A percentile compares a stretch with the other conserved stretches of the same genome.
phyloP scores from a whole-genome alignment of 2,329 filamentous ascomycete species.

The Triangularia setosa region DNA sequence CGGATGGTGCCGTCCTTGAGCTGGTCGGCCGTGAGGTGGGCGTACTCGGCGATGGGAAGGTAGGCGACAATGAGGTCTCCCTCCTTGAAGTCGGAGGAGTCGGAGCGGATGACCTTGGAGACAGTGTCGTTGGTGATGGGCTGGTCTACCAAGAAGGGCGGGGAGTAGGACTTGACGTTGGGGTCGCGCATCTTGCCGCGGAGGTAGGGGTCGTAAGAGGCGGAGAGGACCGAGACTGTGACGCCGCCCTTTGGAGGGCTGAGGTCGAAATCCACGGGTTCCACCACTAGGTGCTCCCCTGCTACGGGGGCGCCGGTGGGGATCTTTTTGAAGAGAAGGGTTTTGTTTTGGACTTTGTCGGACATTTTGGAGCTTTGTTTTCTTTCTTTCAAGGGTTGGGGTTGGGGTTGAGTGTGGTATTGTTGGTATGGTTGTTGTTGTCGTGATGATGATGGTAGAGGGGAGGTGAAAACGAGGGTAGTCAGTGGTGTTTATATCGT shows the following conservation, averaged over 20 bases:
- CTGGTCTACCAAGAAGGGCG: slow-evolving; percentile 57
- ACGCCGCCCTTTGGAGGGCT: slow-evolving; percentile 63
- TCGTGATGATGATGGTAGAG: background rate
- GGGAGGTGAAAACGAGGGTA: background rate
- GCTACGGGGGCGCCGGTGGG: slow-evolving; percentile 64
- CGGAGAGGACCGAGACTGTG: slow-evolving; percentile 65
- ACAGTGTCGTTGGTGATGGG: slow-evolving; percentile 63
- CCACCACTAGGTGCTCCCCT: slow-evolving; percentile 66
- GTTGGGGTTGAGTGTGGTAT: background rate
- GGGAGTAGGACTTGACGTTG: slow-evolving; percentile 61
- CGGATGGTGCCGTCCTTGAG: slow-evolving; percentile 39
- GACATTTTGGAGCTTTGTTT: background rate
- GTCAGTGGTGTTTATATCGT: background rate
- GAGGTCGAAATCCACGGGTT: slow-evolving; percentile 64
- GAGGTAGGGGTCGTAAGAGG: slow-evolving; percentile 81
- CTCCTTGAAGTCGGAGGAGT: slow-evolving; percentile 53
- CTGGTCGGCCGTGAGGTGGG: slow-evolving; percentile 43
- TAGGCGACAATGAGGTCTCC: slow-evolving; percentile 63
- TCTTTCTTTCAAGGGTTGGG: background rate
- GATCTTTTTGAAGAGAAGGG: slow-evolving; percentile 66
- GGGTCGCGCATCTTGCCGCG: slow-evolving; percentile 72
- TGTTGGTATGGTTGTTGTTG: background rate
- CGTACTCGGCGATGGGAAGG: slow-evolving; percentile 67
- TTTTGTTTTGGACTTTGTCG: slow-evolving; percentile 55
- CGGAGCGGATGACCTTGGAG: slow-evolving; percentile 67